Evolutionary conservation across 2,329 filamentous ascomycete species (phyloP).

Genomic region (Madurella mycetomatis): DNA sequence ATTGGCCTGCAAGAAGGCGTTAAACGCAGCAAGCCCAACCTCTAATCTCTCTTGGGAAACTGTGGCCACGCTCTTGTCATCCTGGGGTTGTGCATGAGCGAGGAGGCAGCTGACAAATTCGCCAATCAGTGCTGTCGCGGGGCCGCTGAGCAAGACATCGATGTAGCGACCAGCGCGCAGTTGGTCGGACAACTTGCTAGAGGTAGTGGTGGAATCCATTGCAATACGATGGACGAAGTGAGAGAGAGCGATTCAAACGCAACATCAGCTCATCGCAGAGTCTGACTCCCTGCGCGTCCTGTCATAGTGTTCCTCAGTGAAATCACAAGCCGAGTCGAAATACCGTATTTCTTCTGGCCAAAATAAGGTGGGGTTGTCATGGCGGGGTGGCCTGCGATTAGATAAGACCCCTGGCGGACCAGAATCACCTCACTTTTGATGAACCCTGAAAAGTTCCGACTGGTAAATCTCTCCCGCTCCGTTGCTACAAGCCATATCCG

Average conservation of each 20-base stretch:
- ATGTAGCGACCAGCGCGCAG: constrained; percentile 21
- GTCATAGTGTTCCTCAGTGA: not conserved
- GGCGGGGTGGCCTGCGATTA: constrained; percentile 11
- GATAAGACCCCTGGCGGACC: constrained; percentile 1
- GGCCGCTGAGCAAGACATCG: constrained; percentile 20
- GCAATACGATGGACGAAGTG: not conserved
- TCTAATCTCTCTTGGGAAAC: constrained; percentile 33
- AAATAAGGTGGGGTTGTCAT: constrained; percentile 11
- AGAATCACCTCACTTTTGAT: no score
- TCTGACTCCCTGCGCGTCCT: not conserved
- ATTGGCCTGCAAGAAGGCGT: constrained; percentile 79
- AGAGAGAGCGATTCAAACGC: not conserved
- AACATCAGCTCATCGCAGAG: not conserved
- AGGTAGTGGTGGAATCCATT: constrained; percentile 1
- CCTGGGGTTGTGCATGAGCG: not conserved
- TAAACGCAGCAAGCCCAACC: constrained; percentile 64
- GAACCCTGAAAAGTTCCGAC: no score
- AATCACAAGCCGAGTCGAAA: not conserved
- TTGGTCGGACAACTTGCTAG: constrained; percentile 6
- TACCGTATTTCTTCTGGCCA: constrained; percentile 7
- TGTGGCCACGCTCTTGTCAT: not conserved
- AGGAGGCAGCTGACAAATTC: constrained; percentile 12
- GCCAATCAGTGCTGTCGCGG: constrained; percentile 18
- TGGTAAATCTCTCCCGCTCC: not conserved
- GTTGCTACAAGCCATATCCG: not conserved